A percentile compares a stretch with the other conserved stretches of the same genome.
These are phyloP conservation scores for Cyclotella sp. DNA, from an alignment of 108 stramenopile species.

Conservation along the genomic window DNA sequence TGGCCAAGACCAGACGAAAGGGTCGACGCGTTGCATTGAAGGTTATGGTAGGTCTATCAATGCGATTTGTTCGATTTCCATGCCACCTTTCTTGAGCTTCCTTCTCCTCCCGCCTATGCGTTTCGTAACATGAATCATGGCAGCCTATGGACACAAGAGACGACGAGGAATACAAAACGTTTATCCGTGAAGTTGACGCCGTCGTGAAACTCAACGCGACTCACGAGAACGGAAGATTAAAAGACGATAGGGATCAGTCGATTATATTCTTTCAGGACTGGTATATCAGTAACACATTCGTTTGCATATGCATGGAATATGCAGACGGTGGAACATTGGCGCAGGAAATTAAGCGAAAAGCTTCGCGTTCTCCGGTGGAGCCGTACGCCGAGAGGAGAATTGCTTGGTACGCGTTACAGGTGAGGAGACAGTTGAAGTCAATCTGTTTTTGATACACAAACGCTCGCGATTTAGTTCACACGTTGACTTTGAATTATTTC, in stretches of 20 bases:
- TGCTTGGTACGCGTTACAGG: slow-evolving; percentile 53
- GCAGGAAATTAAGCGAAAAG: slow-evolving; percentile 36
- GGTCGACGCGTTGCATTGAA: slow-evolving; percentile 44
- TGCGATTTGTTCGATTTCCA: not conserved
- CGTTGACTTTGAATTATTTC: not conserved
- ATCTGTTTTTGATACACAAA: not conserved
- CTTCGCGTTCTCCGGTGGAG: slow-evolving; percentile 1
- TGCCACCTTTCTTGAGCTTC: not conserved
- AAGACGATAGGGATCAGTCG: slow-evolving; percentile 25
- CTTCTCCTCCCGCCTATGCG: not conserved
- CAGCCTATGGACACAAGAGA: slow-evolving; percentile 32
- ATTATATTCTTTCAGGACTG: slow-evolving; percentile 54
- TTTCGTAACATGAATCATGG: not conserved
- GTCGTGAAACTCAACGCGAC: slow-evolving; percentile 27
- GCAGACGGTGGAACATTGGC: slow-evolving; percentile 51
- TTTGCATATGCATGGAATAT: slow-evolving; percentile 52
- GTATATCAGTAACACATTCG: slow-evolving; percentile 33
- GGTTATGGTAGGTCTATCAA: slow-evolving; percentile 18
- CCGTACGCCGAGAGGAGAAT: slow-evolving; percentile 53
- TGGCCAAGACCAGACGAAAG: slow-evolving; percentile 38
- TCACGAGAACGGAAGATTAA: slow-evolving; percentile 2
- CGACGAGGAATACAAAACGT: slow-evolving; percentile 44
- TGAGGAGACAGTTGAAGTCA: not conserved
- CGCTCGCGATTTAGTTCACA: not conserved
- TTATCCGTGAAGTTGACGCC: slow-evolving; percentile 38